These are phyloP conservation scores for Pleochaeta shiraiana DNA, from an alignment of 2,329 filamentous ascomycete species.

Conservation along the genomic window DNA sequence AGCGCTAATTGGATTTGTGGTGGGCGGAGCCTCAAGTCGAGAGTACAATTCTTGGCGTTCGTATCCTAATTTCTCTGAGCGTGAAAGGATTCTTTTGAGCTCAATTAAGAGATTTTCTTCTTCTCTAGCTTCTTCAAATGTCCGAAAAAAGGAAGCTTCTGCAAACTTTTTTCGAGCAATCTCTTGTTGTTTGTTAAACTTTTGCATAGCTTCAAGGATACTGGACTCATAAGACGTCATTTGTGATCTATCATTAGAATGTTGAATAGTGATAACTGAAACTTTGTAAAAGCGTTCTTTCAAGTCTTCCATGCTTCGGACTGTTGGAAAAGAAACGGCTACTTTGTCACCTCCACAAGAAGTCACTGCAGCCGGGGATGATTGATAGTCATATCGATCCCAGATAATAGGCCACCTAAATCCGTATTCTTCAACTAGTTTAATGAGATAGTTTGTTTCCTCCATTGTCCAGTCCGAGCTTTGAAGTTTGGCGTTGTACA, in stretches of 20 bases:
- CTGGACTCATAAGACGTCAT: constrained; percentile 78
- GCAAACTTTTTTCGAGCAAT: constrained; percentile 67
- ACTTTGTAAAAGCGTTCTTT: constrained; percentile 84
- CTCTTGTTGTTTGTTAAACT: constrained; percentile 69
- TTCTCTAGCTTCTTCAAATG: constrained; percentile 73
- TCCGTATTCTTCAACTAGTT: constrained; percentile 54
- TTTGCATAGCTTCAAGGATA: constrained; percentile 64
- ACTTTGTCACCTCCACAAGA: constrained; percentile 25
- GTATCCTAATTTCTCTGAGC: constrained; percentile 67
- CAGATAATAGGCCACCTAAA: constrained; percentile 80
- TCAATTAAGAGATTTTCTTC: constrained; percentile 80
- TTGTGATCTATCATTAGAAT: constrained; percentile 57
- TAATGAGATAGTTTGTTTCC: constrained; percentile 82
- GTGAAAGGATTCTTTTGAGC: constrained; percentile 73
- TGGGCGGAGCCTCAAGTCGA: constrained; percentile 63
- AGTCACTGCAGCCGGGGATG: constrained; percentile 24
- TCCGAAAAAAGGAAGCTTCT: constrained; percentile 53
- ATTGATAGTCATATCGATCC: constrained; percentile 69
- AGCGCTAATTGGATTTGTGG: constrained; percentile 42
- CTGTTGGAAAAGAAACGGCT: constrained; percentile 27
- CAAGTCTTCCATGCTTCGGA: constrained; percentile 65
- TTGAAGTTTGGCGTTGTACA: constrained; percentile 57
- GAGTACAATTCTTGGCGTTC: constrained; percentile 75
- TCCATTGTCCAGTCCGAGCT: constrained; percentile 69
- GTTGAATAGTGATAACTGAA: constrained; percentile 58